Evolutionary conservation across 345 rosid species (phyloP), one percentile per base, ranked within the genome.

Genomic region (Arabis alpina): DNA sequence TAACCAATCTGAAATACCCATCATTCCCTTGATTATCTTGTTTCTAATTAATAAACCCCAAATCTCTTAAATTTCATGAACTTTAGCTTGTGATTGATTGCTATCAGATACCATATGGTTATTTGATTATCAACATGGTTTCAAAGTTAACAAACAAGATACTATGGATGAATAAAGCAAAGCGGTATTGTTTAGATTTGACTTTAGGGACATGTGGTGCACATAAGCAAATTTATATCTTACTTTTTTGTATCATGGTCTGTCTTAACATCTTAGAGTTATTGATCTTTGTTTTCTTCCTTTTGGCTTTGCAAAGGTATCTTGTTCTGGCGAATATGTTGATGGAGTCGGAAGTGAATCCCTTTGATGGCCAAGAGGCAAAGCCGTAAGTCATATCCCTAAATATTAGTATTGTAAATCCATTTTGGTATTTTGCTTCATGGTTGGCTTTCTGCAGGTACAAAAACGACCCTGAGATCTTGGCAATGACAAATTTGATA

Each of bases 291-390:
- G 48, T 8, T 70, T 43, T 36, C 19, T 23, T 54, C 27, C 24
- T 49, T 54, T 34, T 71, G 70, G 54, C 44, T 68, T 68, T 14
- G 51, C 49, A 23, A 68, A 95, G 99, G 72, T 95, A 95, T 77
- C 84, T 92, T 80, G 99, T 95, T 81, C 83, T 95, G 69, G 99
- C 99, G 25, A 95, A 95, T 73, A 95, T 95, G 99, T 83, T 95
- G 83, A 95, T 95, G 99, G 99, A 92, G 77, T 95, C 98, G n/a
- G 91, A 92, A 85, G 99, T 95, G 53, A 92, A 95, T 76, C 99
- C 99, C 37, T 95, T 92, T 80, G 99, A 90, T 50, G 99, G 99
- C 44, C 98, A 95, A 79, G 98, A 92, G 85, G 99, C 99, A 47
- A 95, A 88, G 73, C 98, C 99, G 97, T 91, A 88, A 89, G 99